These are phyloP conservation scores for Dryas alaskensis DNA, from an alignment of 306 rosid genomes.

Conservation along the genomic window DNA sequence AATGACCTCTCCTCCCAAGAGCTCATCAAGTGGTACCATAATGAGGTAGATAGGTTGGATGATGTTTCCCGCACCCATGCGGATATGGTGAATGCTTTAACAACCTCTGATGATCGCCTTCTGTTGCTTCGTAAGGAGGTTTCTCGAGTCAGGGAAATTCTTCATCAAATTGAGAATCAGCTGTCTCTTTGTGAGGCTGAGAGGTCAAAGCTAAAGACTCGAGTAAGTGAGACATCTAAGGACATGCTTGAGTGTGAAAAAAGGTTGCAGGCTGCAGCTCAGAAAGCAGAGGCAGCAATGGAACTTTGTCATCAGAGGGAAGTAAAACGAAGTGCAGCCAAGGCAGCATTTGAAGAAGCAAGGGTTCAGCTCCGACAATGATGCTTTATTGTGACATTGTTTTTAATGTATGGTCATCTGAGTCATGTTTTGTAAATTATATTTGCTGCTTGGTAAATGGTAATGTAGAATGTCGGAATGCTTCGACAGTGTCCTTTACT, in stretches of 20 bases:
- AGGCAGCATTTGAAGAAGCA: conserved; percentile 23
- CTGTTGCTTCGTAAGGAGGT: conserved; percentile 13
- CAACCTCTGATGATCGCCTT: conserved; percentile 13
- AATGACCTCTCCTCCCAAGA: conserved; percentile 10
- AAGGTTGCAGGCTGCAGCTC: neutral
- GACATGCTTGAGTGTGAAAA: conserved; percentile 7
- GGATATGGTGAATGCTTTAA: neutral
- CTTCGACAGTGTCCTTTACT: neutral
- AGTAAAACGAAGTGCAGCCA: conserved; percentile 10
- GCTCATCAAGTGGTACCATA: conserved; percentile 1
- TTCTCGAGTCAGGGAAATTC: conserved; percentile 2
- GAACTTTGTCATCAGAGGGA: conserved; percentile 9
- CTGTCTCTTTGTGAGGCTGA: conserved; percentile 18
- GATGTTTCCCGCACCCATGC: neutral
- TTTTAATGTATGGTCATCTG: neutral
- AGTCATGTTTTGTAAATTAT: neutral
- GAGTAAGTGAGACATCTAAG: neutral
- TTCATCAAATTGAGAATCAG: conserved; percentile 16
- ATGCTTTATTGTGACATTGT: neutral
- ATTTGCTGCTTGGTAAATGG: neutral
- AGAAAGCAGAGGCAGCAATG: conserved; percentile 19
- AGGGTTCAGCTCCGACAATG: conserved; percentile 9
- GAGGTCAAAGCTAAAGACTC: conserved; percentile 19
- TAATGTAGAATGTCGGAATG: neutral
- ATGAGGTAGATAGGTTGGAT: conserved; percentile 8